phyloP scores from a whole-genome alignment of 208 protist species.

The Trypanosoma lewisi region DNA sequence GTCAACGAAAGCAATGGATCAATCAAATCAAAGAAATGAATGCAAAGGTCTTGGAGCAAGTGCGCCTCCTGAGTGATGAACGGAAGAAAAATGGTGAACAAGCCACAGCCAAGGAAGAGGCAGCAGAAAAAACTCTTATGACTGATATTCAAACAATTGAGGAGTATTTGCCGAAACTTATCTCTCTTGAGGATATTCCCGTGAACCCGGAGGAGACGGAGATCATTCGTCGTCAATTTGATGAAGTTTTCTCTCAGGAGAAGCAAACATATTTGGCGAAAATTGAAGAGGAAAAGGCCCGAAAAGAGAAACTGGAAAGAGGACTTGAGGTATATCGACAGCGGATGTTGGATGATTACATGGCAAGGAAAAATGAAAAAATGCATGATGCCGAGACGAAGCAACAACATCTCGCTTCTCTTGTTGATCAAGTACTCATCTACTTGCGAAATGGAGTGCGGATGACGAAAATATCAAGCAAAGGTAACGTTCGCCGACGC shows the following conservation, averaged over 20 bases:
- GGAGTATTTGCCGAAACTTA: constrained; percentile 84
- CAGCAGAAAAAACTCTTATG: constrained; percentile 66
- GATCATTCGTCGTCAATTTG: constrained; percentile 82
- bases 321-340: constrained; percentile 82
- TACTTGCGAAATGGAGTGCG: constrained; percentile 82
- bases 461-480: constrained; percentile 90
- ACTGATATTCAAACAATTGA: constrained; percentile 87
- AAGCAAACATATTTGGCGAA: constrained; percentile 72
- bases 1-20: constrained; percentile 89
- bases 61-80: constrained; percentile 66
- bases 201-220: constrained; percentile 86
- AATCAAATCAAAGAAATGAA: constrained; percentile 89
- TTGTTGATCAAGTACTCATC: constrained; percentile 84
- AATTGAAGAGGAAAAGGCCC: constrained; percentile 82
- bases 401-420: constrained; percentile 74
- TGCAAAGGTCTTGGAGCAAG: constrained; percentile 78
- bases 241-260: constrained; percentile 83
- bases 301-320: constrained; percentile 88
- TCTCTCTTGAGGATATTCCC: constrained; percentile 83
- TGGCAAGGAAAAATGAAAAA: constrained; percentile 83
- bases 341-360: constrained; percentile 68
- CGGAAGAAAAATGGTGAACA: constrained; percentile 69
- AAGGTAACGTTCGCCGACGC: constrained; percentile 62
- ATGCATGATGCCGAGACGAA: constrained; percentile 86
- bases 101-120: constrained; percentile 65